Conservation (phyloP, 805 yeast genomes). For the Teunomyces tritomae region DNA sequence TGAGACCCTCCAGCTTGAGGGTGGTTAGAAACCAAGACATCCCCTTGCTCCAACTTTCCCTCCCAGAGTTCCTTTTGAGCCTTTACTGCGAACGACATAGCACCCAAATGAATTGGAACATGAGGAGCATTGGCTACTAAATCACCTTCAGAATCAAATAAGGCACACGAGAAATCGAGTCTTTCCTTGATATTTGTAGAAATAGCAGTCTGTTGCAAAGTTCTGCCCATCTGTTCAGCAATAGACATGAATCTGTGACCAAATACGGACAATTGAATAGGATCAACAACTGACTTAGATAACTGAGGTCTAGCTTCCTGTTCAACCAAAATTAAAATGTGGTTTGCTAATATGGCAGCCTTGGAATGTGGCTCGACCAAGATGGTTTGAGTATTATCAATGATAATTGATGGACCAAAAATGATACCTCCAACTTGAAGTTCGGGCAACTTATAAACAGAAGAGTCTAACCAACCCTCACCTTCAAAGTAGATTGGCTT, state of each 20-base stretch:
- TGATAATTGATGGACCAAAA: conserved; percentile 32
- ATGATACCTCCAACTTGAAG: conserved; percentile 21
- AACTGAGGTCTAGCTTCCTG: conserved; percentile 21
- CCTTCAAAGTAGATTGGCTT: conserved; percentile 53
- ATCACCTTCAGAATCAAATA: conserved; percentile 41
- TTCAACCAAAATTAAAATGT: conserved; percentile 20
- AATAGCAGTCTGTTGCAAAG: conserved; percentile 44
- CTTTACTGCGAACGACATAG: conserved; percentile 47
- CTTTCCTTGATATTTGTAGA: conserved; percentile 46
- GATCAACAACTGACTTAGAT: conserved; percentile 28
- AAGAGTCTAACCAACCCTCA: conserved; percentile 42
- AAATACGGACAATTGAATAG: conserved; percentile 39
- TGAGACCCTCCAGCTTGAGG: conserved; percentile 45
- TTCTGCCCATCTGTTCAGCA: conserved; percentile 54
- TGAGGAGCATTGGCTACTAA: conserved; percentile 48
- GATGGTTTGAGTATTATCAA: conserved; percentile 31
- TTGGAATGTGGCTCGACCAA: conserved; percentile 31
- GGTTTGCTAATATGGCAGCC: conserved; percentile 27
- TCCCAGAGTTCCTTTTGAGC: conserved; percentile 40
- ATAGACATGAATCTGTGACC: conserved; percentile 56
- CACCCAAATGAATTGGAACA: conserved; percentile 46
- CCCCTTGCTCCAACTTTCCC: conserved; percentile 39
- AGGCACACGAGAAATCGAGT: conserved; percentile 45
- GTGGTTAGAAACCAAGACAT: conserved; percentile 43
- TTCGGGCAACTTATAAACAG: conserved; percentile 19